Conservation (phyloP, 495 filamentous ascomycete species). For the Tuber melanosporum region DNA sequence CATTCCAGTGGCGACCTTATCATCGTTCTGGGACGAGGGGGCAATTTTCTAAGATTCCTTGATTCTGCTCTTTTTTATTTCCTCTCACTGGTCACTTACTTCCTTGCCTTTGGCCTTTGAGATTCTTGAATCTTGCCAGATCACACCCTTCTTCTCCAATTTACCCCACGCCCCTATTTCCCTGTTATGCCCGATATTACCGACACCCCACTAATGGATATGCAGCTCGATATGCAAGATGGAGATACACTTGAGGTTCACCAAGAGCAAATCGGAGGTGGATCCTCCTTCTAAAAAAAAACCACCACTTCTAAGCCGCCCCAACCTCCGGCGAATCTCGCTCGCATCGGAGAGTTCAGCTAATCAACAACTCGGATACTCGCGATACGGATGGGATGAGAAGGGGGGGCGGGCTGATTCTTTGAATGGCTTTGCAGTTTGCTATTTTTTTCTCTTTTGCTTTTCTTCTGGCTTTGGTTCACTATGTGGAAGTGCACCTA, state of each 20-base stretch:
- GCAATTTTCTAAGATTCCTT: constrained; percentile 1
- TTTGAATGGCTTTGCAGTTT: constrained; percentile 25
- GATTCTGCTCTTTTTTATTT: not conserved
- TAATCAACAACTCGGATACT: constrained; percentile 6
- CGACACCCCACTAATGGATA: not conserved
- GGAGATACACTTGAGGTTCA: constrained; percentile 97
- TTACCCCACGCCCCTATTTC: not conserved
- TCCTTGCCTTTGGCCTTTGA: not conserved
- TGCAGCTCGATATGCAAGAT: constrained; percentile 90
- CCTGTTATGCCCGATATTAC: constrained; percentile 10
- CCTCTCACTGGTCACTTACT: not conserved
- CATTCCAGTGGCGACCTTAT: not conserved
- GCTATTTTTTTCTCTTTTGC: constrained; percentile 21
- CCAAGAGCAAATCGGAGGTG: constrained; percentile 90
- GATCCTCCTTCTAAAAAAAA: constrained; percentile 40
- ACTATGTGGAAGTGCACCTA: constrained; percentile 4
- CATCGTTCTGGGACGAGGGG: not conserved
- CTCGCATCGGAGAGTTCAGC: constrained; percentile 10
- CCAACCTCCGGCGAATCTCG: constrained; percentile 12
- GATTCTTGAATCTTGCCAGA: not conserved
- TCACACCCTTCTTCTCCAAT: not conserved
- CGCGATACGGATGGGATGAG: not conserved
- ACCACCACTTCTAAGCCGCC: constrained; percentile 9
- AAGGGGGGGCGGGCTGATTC: not conserved
- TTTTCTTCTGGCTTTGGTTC: constrained; percentile 15